Base-by-base conservation (phyloP, 148 eudicot genomes). In the Fagopyrum homotropicum region DNA sequence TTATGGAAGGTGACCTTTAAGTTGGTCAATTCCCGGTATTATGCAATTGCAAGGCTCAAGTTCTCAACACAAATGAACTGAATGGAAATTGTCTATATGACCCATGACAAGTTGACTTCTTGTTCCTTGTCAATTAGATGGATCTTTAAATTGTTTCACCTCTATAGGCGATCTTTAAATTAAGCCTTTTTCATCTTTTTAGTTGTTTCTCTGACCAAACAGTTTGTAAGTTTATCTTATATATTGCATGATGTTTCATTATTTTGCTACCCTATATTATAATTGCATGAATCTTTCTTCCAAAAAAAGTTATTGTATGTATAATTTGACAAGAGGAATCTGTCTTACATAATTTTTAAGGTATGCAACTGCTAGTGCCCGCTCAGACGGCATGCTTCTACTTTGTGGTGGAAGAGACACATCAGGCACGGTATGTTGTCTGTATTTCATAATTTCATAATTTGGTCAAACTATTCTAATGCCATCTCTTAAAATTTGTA, bases 311-410 rank as follows among this genome's bases (percentile, higher is more conserved):
- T 49, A 49, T 4, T 55, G 22, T 59, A 59, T 59, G 64, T 9
- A 59, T 22, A 2, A n/a, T 17, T 56, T 16, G 43, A 66, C 45
- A 66, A 12, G 52, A 7, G 52, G 12, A 12, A 8, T 49, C 1
- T 43, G 0, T 66, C 46, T 14, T 66, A 15, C 71, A 66, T 66
- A 66, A 35, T 3, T 40, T 43, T 40, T 14, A 79, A 95, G 98
- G 97, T 95, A 95, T 82, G 98, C 98, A 69, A 90, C 98, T 75
- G 98, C 93, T 69, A 92, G 97, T 90, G 92, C 97, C 40, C 92
- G 98, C 47, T 83, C 96, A 73, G 98, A 95, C 83, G 98, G 98
- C 69, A 95, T 95, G 98, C 87, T 95, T 85, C 80, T 95, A 89
- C 92, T 95, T 60, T 95, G 98, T 79, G 98, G 98, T 63, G 98